Evolutionary conservation across 2,329 filamentous ascomycete species (phyloP).

Genomic region (Keithomyces neogunnii): DNA sequence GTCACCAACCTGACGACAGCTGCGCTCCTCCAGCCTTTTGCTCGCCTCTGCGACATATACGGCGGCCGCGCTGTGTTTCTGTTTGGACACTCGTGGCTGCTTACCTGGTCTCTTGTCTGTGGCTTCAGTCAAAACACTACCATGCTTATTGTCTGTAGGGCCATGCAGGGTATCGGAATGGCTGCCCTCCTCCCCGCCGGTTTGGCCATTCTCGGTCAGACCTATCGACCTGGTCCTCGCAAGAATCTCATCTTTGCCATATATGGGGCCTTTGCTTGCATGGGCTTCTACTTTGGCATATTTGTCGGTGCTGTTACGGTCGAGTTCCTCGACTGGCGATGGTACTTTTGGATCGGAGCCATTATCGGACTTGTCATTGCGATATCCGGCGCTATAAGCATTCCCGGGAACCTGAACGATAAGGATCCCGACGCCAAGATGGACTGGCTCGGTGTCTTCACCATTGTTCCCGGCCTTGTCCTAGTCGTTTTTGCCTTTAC

Average conservation of each 20-base stretch:
- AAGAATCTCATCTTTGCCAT: conserved; percentile 61
- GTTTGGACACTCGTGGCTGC: conserved; percentile 53
- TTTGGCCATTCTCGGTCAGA: conserved; percentile 61
- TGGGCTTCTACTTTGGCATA: conserved; percentile 58
- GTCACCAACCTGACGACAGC: conserved; percentile 51
- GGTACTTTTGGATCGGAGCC: conserved; percentile 62
- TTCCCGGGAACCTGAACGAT: conserved; percentile 25
- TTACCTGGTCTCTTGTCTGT: conserved; percentile 58
- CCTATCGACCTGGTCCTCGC: conserved; percentile 60
- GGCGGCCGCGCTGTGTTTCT: conserved; percentile 55
- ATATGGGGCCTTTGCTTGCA: conserved; percentile 48
- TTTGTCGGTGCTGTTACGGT: conserved; percentile 56
- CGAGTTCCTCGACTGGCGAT: conserved; percentile 54
- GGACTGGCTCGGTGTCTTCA: conserved; percentile 58
- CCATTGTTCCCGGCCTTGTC: conserved; percentile 56
- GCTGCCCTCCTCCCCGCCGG: conserved; percentile 62
- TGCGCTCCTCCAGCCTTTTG: conserved; percentile 52
- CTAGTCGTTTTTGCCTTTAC: conserved; percentile 70
- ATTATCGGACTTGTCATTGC: conserved; percentile 35
- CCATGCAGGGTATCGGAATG: conserved; percentile 64
- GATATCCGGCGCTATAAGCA: conserved; percentile 32
- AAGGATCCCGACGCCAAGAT: conserved; percentile 33
- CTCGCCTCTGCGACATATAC: conserved; percentile 53
- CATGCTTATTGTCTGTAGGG: conserved; percentile 67
- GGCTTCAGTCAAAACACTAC: conserved; percentile 60